Percentiles rank a stretch among this genome's conserved stretches.
These are phyloP conservation scores for Fibroporia radiculosa DNA, from an alignment of 768 basidiomycete genomes.

Conservation along the genomic window DNA sequence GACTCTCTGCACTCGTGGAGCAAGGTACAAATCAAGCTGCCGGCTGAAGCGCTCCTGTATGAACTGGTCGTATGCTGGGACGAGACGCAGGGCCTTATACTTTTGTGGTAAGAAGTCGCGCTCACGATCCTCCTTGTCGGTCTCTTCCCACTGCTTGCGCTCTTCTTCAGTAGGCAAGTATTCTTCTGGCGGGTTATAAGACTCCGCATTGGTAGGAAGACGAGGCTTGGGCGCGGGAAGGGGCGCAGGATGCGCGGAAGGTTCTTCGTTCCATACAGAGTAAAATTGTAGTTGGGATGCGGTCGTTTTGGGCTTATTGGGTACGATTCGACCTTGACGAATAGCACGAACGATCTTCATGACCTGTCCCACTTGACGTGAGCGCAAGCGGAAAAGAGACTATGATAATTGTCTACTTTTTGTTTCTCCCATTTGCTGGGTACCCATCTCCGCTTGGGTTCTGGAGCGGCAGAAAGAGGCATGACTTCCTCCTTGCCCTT, in stretches of 20 bases:
- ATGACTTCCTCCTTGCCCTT: conserved; percentile 92
- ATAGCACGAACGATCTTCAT: conserved; percentile 99
- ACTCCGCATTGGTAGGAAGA: conserved; percentile 91
- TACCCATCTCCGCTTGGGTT: conserved; percentile 94
- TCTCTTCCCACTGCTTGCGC: conserved; percentile 71
- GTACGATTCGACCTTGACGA: conserved; percentile 87
- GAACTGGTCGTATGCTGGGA: conserved; percentile 86
- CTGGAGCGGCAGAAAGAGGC: conserved; percentile 86
- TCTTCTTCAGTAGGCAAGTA: conserved; percentile 86
- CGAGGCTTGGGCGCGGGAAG: conserved; percentile 88
- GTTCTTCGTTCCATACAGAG: conserved; percentile 77
- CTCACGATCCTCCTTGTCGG: conserved; percentile 85
- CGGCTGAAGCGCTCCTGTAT: conserved; percentile 91
- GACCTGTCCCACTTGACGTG: conserved; percentile 41
- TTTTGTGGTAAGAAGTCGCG: conserved; percentile 86
- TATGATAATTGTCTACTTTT: conserved; percentile 51
- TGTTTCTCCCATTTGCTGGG: conserved; percentile 99
- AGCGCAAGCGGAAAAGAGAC: neutral
- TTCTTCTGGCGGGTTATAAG: conserved; percentile 97
- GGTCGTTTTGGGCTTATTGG: conserved; percentile 77
- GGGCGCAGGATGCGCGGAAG: conserved; percentile 74
- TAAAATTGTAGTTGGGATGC: conserved; percentile 65
- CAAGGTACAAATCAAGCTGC: conserved; percentile 93
- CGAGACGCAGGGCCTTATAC: conserved; percentile 75
- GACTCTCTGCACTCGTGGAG: conserved; percentile 80